Percentiles rank a stretch among this genome's conserved stretches.
phyloP scores from a whole-genome alignment of 2,329 filamentous ascomycete species.

The Annulohypoxylon truncatum region DNA sequence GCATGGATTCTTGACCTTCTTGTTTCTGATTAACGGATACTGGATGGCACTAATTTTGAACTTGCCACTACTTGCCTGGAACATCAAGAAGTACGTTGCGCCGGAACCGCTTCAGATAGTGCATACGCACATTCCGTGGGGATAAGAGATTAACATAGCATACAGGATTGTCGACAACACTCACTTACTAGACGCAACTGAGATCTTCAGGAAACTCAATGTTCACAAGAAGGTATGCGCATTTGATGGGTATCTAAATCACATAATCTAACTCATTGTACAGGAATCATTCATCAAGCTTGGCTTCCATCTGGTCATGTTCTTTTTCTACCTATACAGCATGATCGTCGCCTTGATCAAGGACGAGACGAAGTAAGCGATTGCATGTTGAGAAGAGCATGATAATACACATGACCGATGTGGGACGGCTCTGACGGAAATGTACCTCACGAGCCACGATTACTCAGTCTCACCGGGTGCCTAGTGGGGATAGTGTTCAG shows the following conservation, averaged over 20 bases:
- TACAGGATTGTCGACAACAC: conserved; percentile 94
- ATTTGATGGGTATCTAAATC: neutral
- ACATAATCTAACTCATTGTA: conserved; percentile 23
- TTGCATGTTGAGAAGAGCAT: conserved; percentile 10
- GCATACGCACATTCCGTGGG: neutral
- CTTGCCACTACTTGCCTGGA: conserved; percentile 90
- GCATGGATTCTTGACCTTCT: conserved; percentile 92
- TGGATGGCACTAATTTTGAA: conserved; percentile 95
- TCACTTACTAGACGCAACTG: conserved; percentile 95
- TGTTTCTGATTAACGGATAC: conserved; percentile 99
- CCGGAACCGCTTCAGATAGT: conserved; percentile 1
- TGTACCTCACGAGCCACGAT: conserved; percentile 27
- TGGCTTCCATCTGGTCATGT: conserved; percentile 98
- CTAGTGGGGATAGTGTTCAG: conserved; percentile 4
- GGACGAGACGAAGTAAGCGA: conserved; percentile 84
- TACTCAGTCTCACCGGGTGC: conserved; percentile 9
- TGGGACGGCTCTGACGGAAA: conserved; percentile 23
- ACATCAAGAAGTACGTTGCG: conserved; percentile 90
- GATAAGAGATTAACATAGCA: conserved; percentile 31
- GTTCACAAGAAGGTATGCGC: conserved; percentile 91
- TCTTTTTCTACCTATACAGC: conserved; percentile 99
- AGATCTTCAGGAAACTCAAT: conserved; percentile 99
- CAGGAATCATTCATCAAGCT: conserved; percentile 99
- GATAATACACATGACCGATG: conserved; percentile 20
- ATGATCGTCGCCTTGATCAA: conserved; percentile 97